Conservation (phyloP, 805 yeast genomes). For the Barnettozyma sucrosica region DNA sequence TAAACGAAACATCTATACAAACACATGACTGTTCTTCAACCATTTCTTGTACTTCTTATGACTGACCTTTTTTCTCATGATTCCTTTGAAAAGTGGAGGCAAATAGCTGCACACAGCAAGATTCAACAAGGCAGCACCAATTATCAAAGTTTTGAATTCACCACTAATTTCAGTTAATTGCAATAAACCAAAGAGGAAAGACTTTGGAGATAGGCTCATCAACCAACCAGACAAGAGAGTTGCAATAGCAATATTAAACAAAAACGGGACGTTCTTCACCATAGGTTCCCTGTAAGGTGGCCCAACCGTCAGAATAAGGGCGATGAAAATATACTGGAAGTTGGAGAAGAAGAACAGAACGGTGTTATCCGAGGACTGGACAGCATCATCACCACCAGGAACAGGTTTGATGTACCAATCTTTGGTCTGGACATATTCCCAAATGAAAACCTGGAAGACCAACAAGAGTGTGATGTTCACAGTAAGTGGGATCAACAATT, state of each 20-base stretch:
- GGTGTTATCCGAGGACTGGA: slow-evolving; percentile 86
- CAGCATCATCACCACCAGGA: slow-evolving; percentile 77
- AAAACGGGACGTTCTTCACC: slow-evolving; percentile 61
- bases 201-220: slow-evolving; percentile 47
- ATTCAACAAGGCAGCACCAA: slow-evolving; percentile 43
- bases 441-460: slow-evolving; percentile 59
- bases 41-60: slow-evolving; percentile 33
- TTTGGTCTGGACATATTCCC: slow-evolving; percentile 52
- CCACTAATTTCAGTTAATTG: slow-evolving; percentile 61
- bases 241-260: slow-evolving; percentile 52
- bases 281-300: slow-evolving; percentile 88
- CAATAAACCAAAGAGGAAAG: slow-evolving; percentile 61
- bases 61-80: slow-evolving; percentile 32
- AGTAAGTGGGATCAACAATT: slow-evolving; percentile 76
- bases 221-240: slow-evolving; percentile 43
- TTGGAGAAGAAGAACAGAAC: slow-evolving; percentile 74
- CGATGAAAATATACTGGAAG: slow-evolving; percentile 83
- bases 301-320: slow-evolving; percentile 82
- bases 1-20: slow-evolving; percentile 3
- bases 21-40: slow-evolving; percentile 17
- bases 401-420: slow-evolving; percentile 79
- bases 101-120: slow-evolving; percentile 32
- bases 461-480: slow-evolving; percentile 65
- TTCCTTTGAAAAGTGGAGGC: slow-evolving; percentile 29
- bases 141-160: slow-evolving; percentile 46